Conservation (phyloP, 73 alveolate genomes). For the Breviolum minutum region DNA sequence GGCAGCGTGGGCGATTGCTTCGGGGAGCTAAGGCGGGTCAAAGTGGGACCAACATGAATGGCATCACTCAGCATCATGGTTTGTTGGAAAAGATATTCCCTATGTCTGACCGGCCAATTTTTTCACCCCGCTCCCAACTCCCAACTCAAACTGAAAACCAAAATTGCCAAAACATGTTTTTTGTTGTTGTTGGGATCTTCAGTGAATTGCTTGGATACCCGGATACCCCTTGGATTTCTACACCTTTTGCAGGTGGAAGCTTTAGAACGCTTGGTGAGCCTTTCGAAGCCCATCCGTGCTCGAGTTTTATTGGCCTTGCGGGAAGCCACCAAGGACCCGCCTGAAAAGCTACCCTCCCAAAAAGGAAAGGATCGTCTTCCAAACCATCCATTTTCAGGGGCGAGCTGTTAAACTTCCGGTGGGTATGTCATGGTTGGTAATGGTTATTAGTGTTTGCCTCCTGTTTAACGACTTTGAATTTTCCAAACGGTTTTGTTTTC, state of each 20-base stretch:
- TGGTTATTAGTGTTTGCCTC: neutral
- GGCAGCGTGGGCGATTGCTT: slow-evolving; percentile 25
- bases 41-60: neutral
- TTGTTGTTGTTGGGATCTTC: too few relatives aligned
- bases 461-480: neutral
- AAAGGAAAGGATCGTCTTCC: too few relatives aligned
- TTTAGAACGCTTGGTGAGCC: slow-evolving; percentile 83
- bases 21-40: slow-evolving; percentile 29
- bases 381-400: too few relatives aligned
- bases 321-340: slow-evolving; percentile 66
- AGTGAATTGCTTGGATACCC: neutral
- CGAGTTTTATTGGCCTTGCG: slow-evolving; percentile 84
- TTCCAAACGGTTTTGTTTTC: too few relatives aligned
- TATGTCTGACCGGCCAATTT: too few relatives aligned
- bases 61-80: neutral
- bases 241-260: slow-evolving; percentile 57
- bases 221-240: neutral
- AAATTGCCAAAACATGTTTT: too few relatives aligned
- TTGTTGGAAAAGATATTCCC: too few relatives aligned
- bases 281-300: slow-evolving; percentile 85
- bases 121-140: too few relatives aligned
- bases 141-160: too few relatives aligned
- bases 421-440: too few relatives aligned
- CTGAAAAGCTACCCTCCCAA: too few relatives aligned
- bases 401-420: too few relatives aligned